phyloP scores from a whole-genome alignment of 1,139 yeast species.

The Debaryomyces sp. region DNA sequence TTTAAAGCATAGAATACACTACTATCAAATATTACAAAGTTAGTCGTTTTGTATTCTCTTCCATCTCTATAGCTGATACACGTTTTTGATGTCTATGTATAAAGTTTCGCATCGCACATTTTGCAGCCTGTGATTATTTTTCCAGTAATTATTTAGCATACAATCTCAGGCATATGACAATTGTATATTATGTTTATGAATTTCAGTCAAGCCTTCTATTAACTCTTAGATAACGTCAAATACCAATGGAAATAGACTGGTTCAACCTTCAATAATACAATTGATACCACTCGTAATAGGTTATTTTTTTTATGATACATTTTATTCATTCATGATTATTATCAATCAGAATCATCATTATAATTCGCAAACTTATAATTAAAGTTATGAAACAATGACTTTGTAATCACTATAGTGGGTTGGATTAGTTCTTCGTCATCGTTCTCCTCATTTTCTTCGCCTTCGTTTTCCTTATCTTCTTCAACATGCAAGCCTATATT shows the following conservation, averaged over 20 bases:
- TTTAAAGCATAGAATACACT: no score
- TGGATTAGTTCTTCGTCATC: background rate
- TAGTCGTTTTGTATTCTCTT: no score
- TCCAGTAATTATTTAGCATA: background rate
- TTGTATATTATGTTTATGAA: background rate
- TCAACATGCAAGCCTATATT: background rate
- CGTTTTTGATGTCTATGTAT: no score
- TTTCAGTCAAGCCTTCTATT: background rate
- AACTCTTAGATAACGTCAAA: no score
- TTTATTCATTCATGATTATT: background rate
- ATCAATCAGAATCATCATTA: slow-evolving; percentile 5
- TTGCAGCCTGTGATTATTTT: background rate
- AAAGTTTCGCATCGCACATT: background rate
- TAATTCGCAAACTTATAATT: slow-evolving; percentile 13
- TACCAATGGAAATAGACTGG: no score
- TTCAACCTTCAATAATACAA: background rate
- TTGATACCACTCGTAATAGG: no score
- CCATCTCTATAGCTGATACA: no score
- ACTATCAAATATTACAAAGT: no score
- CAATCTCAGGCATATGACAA: background rate
- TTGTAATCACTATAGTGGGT: background rate
- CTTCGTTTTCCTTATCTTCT: background rate
- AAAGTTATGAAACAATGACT: slow-evolving; percentile 9
- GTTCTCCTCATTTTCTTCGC: background rate
- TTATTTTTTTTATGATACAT: background rate